Base-by-base conservation (phyloP, 2,329 filamentous ascomycete genomes). In the Ascochyta fabae region DNA sequence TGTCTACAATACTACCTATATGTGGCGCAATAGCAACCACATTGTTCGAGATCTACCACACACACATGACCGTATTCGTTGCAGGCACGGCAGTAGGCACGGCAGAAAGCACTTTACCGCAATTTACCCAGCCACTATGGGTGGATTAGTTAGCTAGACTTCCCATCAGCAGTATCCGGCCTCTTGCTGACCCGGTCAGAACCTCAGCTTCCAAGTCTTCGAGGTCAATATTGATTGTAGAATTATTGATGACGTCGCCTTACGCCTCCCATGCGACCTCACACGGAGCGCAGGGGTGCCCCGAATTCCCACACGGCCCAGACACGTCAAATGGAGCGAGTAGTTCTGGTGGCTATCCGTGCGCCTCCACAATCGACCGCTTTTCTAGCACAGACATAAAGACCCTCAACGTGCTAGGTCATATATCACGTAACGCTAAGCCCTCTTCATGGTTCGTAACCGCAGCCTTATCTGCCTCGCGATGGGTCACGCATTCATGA, bases 221-320 rank as follows among this genome's bases (percentile, higher is more conserved):
- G 31, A 46, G 38, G 23, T 40, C 23, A 16, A 15, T 38, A 50
- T 50, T 50, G 42, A 46, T 42, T 50, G 27, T 35, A 7, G 33
- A 26, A 12, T 24, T 47, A 46, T 50, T 50, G 47, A 56, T 56
- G 29, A 51, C 38, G 43, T 51, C 12, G 38, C 47, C 51, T 56
- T 47, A 15, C 42, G 31, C 40, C 15, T 31, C 39, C 6, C 13
- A 42, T 55, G 33, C 15, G 9, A 51, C 33, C 51, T 41, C 4
- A 44, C 16, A 31, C 31, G 41, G 35, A 34, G 43, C 15, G 26
- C 3, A 24, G 29, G 10, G 35, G 43, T 26, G 31, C 12, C 15
- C 22, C 10, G 13, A 13, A 6, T 19, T 26, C 36, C 19, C n/a
- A 33, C 15, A 7, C 16, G 31, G 38, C 40, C 47, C 22, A 33